phyloP scores from a whole-genome alignment of 495 filamentous ascomycete genomes.

The Penicillium psychrofluorescens region DNA sequence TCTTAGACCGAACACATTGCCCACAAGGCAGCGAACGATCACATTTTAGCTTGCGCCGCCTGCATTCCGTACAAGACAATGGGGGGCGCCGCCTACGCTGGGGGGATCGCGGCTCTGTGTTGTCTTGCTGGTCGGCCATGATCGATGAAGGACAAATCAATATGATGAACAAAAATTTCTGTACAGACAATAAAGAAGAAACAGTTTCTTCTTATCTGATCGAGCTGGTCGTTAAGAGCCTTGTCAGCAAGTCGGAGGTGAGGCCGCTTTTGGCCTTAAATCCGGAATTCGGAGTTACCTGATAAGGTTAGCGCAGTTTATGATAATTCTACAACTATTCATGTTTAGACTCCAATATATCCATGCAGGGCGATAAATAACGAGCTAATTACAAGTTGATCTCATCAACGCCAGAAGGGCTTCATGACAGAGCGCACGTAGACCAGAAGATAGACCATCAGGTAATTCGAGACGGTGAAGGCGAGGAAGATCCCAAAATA shows the following conservation, averaged over 20 bases:
- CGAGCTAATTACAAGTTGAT: too few species aligned
- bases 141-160: background rate
- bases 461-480: conserved; percentile 64
- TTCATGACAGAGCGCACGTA: conserved; percentile 33
- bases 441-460: conserved; percentile 53
- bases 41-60: conserved; percentile 63
- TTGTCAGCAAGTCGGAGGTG: too few species aligned
- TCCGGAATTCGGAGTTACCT: too few species aligned
- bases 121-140: conserved; percentile 6
- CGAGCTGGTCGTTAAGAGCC: too few species aligned
- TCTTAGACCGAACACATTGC: conserved; percentile 51
- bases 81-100: conserved; percentile 32
- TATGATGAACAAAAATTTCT: too few species aligned
- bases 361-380: too few species aligned
- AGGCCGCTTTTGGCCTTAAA: too few species aligned
- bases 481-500: conserved; percentile 68
- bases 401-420: conserved; percentile 22
- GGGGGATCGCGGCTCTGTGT: background rate
- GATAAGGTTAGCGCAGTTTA: too few species aligned
- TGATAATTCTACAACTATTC: too few species aligned
- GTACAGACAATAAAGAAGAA: too few species aligned
- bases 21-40: conserved; percentile 59
- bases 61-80: conserved; percentile 44
- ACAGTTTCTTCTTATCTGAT: too few species aligned
- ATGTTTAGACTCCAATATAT: too few species aligned